Percentiles rank a stretch among this genome's conserved stretches.
These are phyloP conservation scores for Neurospora sp. DNA, from an alignment of 495 filamentous ascomycete genomes.

Conservation along the genomic window DNA sequence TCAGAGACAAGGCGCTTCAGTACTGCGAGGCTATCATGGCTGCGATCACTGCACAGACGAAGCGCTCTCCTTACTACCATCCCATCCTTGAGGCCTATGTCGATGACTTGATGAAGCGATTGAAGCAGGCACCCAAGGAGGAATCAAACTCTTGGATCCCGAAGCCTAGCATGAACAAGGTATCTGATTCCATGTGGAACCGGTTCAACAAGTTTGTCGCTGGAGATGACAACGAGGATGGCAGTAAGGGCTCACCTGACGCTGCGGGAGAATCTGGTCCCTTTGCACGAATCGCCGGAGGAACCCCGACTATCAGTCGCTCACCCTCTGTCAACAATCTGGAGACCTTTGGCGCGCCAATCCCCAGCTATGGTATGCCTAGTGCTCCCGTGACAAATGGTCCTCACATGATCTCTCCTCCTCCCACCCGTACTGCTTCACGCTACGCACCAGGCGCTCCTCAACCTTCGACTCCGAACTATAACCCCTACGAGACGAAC, in stretches of 20 bases:
- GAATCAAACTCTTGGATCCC: slow-evolving; percentile 65
- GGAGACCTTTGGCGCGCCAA: slow-evolving; percentile 46
- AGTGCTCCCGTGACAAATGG: slow-evolving; percentile 20
- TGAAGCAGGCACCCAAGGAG: slow-evolving; percentile 76
- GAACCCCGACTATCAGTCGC: slow-evolving; percentile 74
- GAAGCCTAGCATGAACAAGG: slow-evolving; percentile 88
- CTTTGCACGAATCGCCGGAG: slow-evolving; percentile 67
- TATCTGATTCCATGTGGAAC: slow-evolving; percentile 77
- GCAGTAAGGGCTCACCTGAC: slow-evolving; percentile 47
- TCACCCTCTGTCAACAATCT: slow-evolving; percentile 67
- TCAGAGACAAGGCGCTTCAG: slow-evolving; percentile 68
- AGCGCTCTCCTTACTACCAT: slow-evolving; percentile 76
- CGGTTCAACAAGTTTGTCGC: slow-evolving; percentile 92
- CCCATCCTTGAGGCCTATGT: slow-evolving; percentile 58
- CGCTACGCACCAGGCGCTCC: slow-evolving; percentile 50
- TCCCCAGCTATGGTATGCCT: slow-evolving; percentile 24
- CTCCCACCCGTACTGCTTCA: slow-evolving; percentile 40
- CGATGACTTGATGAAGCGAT: slow-evolving; percentile 72
- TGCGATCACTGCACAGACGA: slow-evolving; percentile 74
- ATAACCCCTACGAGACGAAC: slow-evolving; percentile 25
- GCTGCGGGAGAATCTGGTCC: slow-evolving; percentile 58
- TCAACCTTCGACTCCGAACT: slow-evolving; percentile 17
- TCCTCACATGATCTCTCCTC: slow-evolving; percentile 13
- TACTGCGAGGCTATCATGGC: slow-evolving; percentile 81
- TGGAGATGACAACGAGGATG: slow-evolving; percentile 67